A percentile compares a stretch with the other conserved stretches of the same genome.
These are phyloP conservation scores for Alternaria burnsii DNA, from an alignment of 2,329 filamentous ascomycete species.

Conservation along the genomic window DNA sequence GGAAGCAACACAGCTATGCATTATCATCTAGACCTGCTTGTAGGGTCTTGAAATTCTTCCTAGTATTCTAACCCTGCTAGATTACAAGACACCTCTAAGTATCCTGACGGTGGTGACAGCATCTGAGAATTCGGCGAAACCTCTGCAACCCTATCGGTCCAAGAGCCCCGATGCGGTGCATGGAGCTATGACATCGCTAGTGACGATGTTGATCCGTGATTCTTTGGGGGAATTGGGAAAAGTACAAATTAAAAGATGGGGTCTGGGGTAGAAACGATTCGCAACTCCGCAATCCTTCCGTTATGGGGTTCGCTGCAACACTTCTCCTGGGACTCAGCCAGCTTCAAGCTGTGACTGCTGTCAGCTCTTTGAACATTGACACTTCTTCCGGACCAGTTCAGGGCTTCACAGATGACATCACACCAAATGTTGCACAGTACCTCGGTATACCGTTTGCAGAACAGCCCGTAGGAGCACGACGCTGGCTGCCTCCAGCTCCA, in stretches of 20 bases:
- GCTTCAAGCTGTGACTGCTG: slow-evolving; percentile 20
- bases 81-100: background rate
- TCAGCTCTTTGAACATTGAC: slow-evolving; percentile 28
- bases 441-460: slow-evolving; percentile 52
- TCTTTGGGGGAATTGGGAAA: background rate
- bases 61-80: background rate
- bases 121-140: background rate
- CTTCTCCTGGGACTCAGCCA: slow-evolving; percentile 9
- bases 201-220: background rate
- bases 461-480: slow-evolving; percentile 40
- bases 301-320: slow-evolving; percentile 8
- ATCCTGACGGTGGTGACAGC: background rate
- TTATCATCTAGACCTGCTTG: background rate
- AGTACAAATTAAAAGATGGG: slow-evolving; percentile 1
- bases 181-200: slow-evolving; percentile 4
- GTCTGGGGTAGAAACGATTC: background rate
- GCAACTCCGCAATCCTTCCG: background rate
- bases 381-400: slow-evolving; percentile 42
- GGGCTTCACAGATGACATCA: slow-evolving; percentile 45
- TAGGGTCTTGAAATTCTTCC: background rate
- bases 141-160: background rate
- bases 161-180: slow-evolving; percentile 1
- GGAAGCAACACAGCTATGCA: background rate
- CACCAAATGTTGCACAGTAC: slow-evolving; percentile 51
- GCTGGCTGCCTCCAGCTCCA: slow-evolving; percentile 45